Conservation (phyloP, 208 protist genomes). For the Angomonas ambiguus region DNA sequence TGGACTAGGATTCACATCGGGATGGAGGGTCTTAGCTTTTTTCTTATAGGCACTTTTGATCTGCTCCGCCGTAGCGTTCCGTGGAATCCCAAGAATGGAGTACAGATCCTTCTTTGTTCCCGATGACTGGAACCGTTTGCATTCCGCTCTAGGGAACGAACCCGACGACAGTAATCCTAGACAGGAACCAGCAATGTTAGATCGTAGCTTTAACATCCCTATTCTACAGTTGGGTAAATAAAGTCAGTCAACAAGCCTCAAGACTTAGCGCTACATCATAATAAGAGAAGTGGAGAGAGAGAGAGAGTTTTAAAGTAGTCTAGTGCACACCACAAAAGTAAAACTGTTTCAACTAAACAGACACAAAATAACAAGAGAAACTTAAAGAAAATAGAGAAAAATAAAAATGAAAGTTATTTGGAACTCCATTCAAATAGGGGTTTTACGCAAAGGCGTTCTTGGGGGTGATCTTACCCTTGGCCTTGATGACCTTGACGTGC, state of each 20-base stretch:
- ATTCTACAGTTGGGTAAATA: too few relatives aligned
- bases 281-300: not conserved
- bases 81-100: slow-evolving; percentile 62
- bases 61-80: slow-evolving; percentile 77
- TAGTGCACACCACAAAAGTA: not conserved
- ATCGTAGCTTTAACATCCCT: too few relatives aligned
- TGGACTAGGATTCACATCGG: slow-evolving; percentile 81
- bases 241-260: too few relatives aligned
- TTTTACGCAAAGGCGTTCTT: slow-evolving; percentile 31
- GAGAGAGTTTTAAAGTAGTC: not conserved
- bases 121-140: slow-evolving; percentile 14
- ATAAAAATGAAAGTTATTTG: not conserved
- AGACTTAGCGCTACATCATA: too few relatives aligned
- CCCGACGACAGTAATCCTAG: too few relatives aligned
- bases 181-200: too few relatives aligned
- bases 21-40: slow-evolving; percentile 83
- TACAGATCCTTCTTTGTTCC: slow-evolving; percentile 77
- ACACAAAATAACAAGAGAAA: not conserved
- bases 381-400: slow-evolving; percentile 12
- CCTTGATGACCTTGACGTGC: slow-evolving; percentile 67
- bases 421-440: not conserved
- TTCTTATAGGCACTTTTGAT: slow-evolving; percentile 87
- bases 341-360: not conserved
- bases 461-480: slow-evolving; percentile 77
- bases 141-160: too few relatives aligned